phyloP scores from a whole-genome alignment of 2,329 filamentous ascomycete genomes.

The Erysiphe neolycopersici region DNA sequence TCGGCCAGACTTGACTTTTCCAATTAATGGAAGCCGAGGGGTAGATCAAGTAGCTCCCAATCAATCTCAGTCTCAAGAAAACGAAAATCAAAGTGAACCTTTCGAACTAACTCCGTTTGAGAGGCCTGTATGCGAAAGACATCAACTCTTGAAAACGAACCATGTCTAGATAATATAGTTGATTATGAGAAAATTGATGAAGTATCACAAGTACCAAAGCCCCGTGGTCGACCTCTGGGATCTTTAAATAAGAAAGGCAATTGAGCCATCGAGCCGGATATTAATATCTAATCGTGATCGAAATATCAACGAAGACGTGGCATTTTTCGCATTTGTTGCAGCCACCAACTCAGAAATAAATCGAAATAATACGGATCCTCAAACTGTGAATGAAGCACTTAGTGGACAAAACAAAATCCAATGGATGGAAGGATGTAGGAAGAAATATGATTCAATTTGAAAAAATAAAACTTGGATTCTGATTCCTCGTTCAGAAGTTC shows the following conservation, averaged over 20 bases:
- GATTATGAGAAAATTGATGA: neutral
- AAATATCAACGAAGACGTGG: neutral
- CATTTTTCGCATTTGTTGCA: neutral
- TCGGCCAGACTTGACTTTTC: constrained; percentile 17
- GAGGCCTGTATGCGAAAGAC: neutral
- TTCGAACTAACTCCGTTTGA: neutral
- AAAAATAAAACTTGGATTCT: neutral
- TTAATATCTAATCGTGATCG: neutral
- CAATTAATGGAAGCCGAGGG: neutral
- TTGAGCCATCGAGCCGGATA: neutral
- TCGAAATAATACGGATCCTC: neutral
- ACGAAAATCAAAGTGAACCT: neutral
- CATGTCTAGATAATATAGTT: neutral
- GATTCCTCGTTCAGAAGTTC: neutral
- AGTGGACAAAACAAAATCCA: neutral
- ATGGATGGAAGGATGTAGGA: neutral
- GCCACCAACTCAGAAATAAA: neutral
- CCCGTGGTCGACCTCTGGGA: neutral
- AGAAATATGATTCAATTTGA: neutral
- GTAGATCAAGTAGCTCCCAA: neutral
- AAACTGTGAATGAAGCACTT: neutral
- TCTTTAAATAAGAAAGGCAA: neutral
- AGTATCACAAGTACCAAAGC: neutral
- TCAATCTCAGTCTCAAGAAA: neutral
- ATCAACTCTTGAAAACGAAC: neutral